These are phyloP conservation scores for Mychonastes homosphaera DNA, from an alignment of 139 green algal species.

Conservation along the genomic window DNA sequence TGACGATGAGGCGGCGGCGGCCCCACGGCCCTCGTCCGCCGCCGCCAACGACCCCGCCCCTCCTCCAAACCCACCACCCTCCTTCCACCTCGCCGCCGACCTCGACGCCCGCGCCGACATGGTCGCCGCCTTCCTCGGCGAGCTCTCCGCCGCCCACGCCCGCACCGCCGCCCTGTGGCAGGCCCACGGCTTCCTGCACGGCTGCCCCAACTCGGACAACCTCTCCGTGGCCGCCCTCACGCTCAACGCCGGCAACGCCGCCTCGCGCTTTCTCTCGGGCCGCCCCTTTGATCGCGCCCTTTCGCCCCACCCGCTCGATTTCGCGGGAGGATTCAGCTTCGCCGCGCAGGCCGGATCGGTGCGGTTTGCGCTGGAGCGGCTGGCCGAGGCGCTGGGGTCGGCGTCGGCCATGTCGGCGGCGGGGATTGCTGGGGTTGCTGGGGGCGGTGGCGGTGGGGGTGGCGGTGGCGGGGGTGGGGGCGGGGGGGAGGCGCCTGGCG, in stretches of 20 bases:
- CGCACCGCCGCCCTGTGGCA: constrained; percentile 41
- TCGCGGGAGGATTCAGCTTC: too few species aligned
- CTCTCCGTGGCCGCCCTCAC: constrained; percentile 51
- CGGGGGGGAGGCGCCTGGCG: not conserved
- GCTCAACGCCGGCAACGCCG: constrained; percentile 30
- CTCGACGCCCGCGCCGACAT: constrained; percentile 21
- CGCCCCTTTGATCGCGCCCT: not conserved
- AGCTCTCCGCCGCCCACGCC: constrained; percentile 33
- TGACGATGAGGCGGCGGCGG: not conserved
- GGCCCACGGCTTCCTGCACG: constrained; percentile 41
- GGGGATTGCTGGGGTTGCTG: too few species aligned
- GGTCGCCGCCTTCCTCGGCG: constrained; percentile 19
- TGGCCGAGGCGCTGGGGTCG: not conserved
- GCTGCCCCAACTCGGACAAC: constrained; percentile 64
- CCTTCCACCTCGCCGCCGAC: not conserved
- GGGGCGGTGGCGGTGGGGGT: not conserved
- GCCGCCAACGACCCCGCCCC: not conserved
- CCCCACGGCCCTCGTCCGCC: not conserved
- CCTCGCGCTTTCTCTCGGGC: not conserved
- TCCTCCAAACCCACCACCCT: not conserved
- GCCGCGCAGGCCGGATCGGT: too few species aligned
- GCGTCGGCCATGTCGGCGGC: not conserved
- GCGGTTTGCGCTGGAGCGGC: not conserved
- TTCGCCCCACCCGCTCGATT: constrained; percentile 13
- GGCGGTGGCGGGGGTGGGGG: not conserved